Conservation (phyloP, 805 yeast genomes). For the Cyberlindnera mississippiensis region DNA sequence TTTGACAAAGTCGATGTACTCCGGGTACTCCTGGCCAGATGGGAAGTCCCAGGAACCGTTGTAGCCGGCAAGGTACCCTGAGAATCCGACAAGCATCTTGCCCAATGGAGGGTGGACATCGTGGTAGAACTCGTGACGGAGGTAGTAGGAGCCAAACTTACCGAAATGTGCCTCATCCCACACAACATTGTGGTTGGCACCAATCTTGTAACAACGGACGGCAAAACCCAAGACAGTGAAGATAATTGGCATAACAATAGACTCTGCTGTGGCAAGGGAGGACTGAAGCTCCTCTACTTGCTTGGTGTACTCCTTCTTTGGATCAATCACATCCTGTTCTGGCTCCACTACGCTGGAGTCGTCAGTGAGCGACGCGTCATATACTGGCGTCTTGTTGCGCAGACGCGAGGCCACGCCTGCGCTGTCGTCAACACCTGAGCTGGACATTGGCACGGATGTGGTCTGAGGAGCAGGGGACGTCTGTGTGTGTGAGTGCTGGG, state of each 20-base stretch:
- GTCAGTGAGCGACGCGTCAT: slow-evolving; percentile 1
- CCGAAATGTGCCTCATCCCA: slow-evolving; percentile 99
- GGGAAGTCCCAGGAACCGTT: slow-evolving; percentile 89
- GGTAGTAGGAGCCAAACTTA: slow-evolving; percentile 88
- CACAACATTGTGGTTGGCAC: slow-evolving; percentile 70
- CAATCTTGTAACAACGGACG: slow-evolving; percentile 72
- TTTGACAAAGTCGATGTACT: slow-evolving; percentile 67
- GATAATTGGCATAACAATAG: slow-evolving; percentile 51
- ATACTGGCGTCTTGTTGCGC: slow-evolving; percentile 18
- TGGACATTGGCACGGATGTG: slow-evolving; percentile 10
- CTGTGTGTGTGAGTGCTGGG: neutral
- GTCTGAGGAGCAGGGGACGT: neutral
- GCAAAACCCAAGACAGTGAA: slow-evolving; percentile 68
- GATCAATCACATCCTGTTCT: slow-evolving; percentile 13
- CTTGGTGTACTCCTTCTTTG: slow-evolving; percentile 18
- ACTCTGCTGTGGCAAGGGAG: slow-evolving; percentile 22
- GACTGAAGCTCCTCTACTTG: slow-evolving; percentile 19
- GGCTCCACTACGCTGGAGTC: neutral
- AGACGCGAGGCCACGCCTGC: slow-evolving; percentile 20
- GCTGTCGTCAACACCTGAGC: slow-evolving; percentile 13
- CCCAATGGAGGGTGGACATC: slow-evolving; percentile 98
- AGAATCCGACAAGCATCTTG: slow-evolving; percentile 83
- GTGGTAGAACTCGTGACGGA: slow-evolving; percentile 85
- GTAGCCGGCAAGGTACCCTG: slow-evolving; percentile 83
- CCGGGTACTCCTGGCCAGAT: slow-evolving; percentile 76